phyloP scores from a whole-genome alignment of 2,329 filamentous ascomycete species.

The Ophiostoma sp. region DNA sequence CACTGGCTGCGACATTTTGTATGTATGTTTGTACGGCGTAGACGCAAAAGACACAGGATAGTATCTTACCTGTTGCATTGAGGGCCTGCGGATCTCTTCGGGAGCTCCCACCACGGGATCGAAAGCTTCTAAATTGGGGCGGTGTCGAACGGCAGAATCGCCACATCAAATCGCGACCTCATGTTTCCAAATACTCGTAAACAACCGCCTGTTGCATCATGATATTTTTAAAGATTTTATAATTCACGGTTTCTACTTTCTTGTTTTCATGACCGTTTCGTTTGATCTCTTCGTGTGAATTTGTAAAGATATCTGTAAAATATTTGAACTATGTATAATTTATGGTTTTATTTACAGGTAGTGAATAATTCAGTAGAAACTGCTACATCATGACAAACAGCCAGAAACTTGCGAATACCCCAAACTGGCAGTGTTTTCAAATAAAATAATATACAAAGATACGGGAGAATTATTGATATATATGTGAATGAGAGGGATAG shows the following conservation, averaged over 20 bases:
- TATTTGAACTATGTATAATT: background rate
- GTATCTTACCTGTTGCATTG: background rate
- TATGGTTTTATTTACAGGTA: too few relatives aligned
- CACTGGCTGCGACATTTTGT: background rate
- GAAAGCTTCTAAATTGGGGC: conserved; percentile 20
- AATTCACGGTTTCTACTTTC: background rate
- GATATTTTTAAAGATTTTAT: background rate
- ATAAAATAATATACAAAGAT: too few relatives aligned
- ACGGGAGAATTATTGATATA: background rate
- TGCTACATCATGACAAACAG: too few relatives aligned
- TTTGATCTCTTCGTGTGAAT: too few relatives aligned
- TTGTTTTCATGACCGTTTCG: background rate
- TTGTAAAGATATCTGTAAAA: too few relatives aligned
- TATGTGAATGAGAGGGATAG: background rate
- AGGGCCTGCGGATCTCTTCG: background rate
- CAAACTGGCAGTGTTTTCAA: too few relatives aligned
- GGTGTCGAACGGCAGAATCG: conserved; percentile 25
- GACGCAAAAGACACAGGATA: background rate
- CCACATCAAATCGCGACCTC: background rate
- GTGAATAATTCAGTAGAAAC: too few relatives aligned
- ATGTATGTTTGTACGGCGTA: background rate
- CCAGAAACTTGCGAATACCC: too few relatives aligned
- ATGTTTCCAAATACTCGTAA: background rate
- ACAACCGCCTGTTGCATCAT: too few relatives aligned
- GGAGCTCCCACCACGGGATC: conserved; percentile 1